Percentiles rank a stretch among this genome's conserved stretches.
Evolutionary conservation across 768 basidiomycete genomes (phyloP).

Genomic region (Amanita pseudoporphyria): DNA sequence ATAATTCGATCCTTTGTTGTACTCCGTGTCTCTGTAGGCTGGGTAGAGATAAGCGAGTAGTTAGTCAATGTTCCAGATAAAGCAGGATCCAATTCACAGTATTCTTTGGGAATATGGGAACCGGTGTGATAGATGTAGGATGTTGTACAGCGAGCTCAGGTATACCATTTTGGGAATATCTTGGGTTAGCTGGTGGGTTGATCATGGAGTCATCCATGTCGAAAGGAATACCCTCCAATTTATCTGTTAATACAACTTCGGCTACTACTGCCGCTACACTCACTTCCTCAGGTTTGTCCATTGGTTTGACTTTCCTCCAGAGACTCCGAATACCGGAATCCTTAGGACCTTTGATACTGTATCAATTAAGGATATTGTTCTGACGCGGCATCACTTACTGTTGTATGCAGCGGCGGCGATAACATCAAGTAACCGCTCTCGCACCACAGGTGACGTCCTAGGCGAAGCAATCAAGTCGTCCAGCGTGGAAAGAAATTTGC

Average conservation of each 20-base stretch:
- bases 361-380: slow-evolving; percentile 15
- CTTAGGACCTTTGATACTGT: slow-evolving; percentile 13
- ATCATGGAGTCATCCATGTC: slow-evolving; percentile 77
- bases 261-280: slow-evolving; percentile 5
- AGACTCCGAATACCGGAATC: slow-evolving; percentile 54
- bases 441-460: slow-evolving; percentile 69
- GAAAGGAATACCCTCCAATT: slow-evolving; percentile 58
- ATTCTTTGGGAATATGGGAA: slow-evolving; percentile 12
- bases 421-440: slow-evolving; percentile 72
- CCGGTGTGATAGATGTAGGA: slow-evolving; percentile 18
- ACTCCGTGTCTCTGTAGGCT: slow-evolving; percentile 27
- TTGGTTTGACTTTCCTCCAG: slow-evolving; percentile 75
- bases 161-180: slow-evolving; percentile 25
- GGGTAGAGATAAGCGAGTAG: background rate
- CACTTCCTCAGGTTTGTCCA: slow-evolving; percentile 75
- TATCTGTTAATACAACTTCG: background rate
- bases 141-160: slow-evolving; percentile 30
- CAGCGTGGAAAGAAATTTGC: slow-evolving; percentile 72
- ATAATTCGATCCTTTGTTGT: slow-evolving; percentile 36
- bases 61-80: background rate
- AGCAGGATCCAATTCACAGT: slow-evolving; percentile 5
- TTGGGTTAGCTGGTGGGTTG: slow-evolving; percentile 44
- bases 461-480: slow-evolving; percentile 60
- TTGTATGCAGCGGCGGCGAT: slow-evolving; percentile 75
- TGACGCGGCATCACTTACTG: slow-evolving; percentile 30